Evolutionary conservation across 345 rosid species (phyloP).

Genomic region (Sonneratia alba): DNA sequence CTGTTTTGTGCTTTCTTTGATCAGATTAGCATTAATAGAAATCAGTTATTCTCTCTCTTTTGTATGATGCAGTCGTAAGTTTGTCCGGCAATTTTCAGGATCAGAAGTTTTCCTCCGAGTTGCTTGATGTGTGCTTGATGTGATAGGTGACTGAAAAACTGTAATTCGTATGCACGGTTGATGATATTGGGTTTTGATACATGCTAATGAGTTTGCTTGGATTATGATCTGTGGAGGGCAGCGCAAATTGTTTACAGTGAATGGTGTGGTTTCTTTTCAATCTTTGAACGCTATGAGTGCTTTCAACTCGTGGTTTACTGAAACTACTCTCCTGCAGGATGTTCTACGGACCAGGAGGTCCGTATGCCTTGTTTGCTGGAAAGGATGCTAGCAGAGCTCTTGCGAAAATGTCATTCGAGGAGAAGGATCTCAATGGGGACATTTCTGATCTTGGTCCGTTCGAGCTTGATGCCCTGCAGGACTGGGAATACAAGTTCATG

Average conservation of each 20-base stretch:
- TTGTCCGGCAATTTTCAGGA: neutral
- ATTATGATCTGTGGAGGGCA: no score
- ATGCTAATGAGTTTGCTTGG: neutral
- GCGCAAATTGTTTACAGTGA: no score
- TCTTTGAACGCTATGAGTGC: neutral
- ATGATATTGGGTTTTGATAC: neutral
- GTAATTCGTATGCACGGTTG: no score
- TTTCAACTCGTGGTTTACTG: no score
- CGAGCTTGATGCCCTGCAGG: constrained; percentile 90
- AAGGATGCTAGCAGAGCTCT: constrained; percentile 98
- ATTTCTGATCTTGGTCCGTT: constrained; percentile 93
- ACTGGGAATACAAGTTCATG: constrained; percentile 99
- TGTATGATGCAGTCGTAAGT: neutral
- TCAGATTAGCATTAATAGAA: neutral
- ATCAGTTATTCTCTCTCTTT: no score
- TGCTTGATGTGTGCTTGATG: neutral
- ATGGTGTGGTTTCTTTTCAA: neutral
- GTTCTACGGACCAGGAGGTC: constrained; percentile 99
- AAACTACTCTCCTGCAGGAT: constrained; percentile 34
- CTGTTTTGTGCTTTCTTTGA: neutral
- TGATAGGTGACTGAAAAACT: neutral
- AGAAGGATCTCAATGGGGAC: constrained; percentile 81
- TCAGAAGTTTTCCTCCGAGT: neutral
- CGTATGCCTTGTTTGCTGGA: constrained; percentile 93
- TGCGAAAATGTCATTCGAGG: constrained; percentile 99